phyloP scores from a whole-genome alignment of 441 rosid species.

The Populus hybrid region DNA sequence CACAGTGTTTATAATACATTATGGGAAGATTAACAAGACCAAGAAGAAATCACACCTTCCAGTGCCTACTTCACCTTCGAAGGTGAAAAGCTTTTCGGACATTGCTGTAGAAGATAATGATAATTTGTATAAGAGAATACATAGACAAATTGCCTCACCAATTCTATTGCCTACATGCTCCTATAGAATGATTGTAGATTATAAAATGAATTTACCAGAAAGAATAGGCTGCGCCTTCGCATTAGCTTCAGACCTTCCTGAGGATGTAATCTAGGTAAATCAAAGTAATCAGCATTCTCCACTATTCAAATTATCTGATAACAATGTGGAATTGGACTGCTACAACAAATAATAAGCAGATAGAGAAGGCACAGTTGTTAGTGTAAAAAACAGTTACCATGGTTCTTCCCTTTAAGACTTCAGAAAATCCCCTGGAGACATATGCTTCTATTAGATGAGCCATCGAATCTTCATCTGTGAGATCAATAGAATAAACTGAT shows the following conservation, averaged over 20 bases:
- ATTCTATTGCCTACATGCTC: not conserved
- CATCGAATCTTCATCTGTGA: constrained; percentile 52
- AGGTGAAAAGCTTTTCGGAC: constrained; percentile 64
- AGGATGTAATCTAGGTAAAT: constrained; percentile 57
- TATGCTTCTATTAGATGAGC: constrained; percentile 62
- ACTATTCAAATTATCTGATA: constrained; percentile 15
- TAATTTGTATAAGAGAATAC: constrained; percentile 14
- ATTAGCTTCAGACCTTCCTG: constrained; percentile 79
- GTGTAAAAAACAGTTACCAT: constrained; percentile 43
- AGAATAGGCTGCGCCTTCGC: constrained; percentile 78
- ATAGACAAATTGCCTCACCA: constrained; percentile 10
- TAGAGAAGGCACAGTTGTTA: not conserved
- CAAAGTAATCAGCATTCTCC: constrained; percentile 23
- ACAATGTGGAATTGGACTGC: constrained; percentile 2
- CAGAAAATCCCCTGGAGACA: constrained; percentile 60
- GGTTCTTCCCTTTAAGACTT: constrained; percentile 54
- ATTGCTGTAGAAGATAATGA: constrained; percentile 53
- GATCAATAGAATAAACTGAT: constrained; percentile 15
- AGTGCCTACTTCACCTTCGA: constrained; percentile 82
- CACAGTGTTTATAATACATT: not conserved
- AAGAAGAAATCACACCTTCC: constrained; percentile 62
- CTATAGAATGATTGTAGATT: constrained; percentile 12
- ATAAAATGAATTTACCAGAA: constrained; percentile 46
- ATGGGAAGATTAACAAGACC: not conserved
- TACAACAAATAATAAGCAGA: not conserved